Evolutionary conservation across 257 asterid species (phyloP).

Genomic region (Verbascum thapsus): DNA sequence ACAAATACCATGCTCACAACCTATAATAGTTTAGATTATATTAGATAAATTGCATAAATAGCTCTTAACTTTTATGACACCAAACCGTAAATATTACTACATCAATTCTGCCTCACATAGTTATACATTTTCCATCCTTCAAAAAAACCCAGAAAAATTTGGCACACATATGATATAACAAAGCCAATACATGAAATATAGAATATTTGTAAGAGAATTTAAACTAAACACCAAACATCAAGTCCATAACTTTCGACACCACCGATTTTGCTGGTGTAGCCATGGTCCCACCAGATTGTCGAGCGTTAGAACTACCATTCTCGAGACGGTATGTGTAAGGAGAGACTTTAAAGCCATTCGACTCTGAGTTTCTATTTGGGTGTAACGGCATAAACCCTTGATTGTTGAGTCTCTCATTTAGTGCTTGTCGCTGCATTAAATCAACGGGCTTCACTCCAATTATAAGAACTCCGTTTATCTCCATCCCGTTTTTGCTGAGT

Average conservation of each 20-base stretch:
- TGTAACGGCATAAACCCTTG: conserved; percentile 84
- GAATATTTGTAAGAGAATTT: neutral
- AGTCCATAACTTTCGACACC: conserved; percentile 86
- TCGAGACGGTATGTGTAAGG: conserved; percentile 64
- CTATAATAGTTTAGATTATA: no score
- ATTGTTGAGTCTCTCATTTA: conserved; percentile 68
- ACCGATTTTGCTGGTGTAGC: conserved; percentile 89
- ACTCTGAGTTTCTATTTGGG: conserved; percentile 50
- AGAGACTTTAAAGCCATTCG: conserved; percentile 53
- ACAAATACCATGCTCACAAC: no score
- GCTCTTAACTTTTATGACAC: no score
- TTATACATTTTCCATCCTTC: conserved; percentile 20
- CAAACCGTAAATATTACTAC: neutral
- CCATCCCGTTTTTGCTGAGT: conserved; percentile 77
- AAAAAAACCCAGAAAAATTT: neutral
- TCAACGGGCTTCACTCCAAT: conserved; percentile 92
- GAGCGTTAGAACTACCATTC: conserved; percentile 53
- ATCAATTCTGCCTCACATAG: conserved; percentile 5
- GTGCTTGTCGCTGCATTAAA: conserved; percentile 72
- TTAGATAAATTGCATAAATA: no score
- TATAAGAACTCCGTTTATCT: conserved; percentile 84
- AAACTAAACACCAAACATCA: conserved; percentile 83
- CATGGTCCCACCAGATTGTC: conserved; percentile 63
- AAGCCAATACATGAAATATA: neutral
- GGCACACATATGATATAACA: neutral